Percentiles rank a stretch among this genome's conserved stretches.
These are phyloP conservation scores for Yamadazyma endophytica DNA, from an alignment of 805 yeast species.

Conservation along the genomic window DNA sequence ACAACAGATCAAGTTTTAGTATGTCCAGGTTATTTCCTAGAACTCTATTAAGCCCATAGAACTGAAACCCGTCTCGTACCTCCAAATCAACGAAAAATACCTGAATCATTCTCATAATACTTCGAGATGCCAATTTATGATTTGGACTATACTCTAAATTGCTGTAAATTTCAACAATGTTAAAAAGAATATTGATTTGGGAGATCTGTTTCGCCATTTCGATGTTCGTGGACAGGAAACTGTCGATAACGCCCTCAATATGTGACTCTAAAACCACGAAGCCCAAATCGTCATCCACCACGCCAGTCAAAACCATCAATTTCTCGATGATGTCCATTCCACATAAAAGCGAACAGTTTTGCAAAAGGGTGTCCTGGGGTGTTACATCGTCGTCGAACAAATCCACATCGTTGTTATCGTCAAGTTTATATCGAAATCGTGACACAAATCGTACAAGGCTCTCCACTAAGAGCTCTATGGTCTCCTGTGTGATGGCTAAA, in stretches of 20 bases:
- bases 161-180: slow-evolving; percentile 50
- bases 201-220: slow-evolving; percentile 31
- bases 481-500: slow-evolving; percentile 46
- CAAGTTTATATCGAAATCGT: no score
- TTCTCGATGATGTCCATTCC: slow-evolving; percentile 56
- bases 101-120: no score
- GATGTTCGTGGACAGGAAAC: slow-evolving; percentile 48
- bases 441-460: slow-evolving; percentile 13
- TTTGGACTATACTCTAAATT: slow-evolving; percentile 33
- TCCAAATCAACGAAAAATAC: slow-evolving; percentile 40
- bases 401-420: no score
- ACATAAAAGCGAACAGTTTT: slow-evolving; percentile 47
- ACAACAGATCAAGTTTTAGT: slow-evolving; percentile 36
- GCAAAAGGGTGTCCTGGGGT: slow-evolving; percentile 22
- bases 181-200: slow-evolving; percentile 48
- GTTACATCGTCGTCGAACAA: slow-evolving; percentile 6
- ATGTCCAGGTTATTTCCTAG: slow-evolving; percentile 50
- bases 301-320: slow-evolving; percentile 17
- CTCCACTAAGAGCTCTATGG: slow-evolving; percentile 23
- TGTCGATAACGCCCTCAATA: slow-evolving; percentile 22
- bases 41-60: slow-evolving; percentile 51
- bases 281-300: slow-evolving; percentile 2
- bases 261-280: slow-evolving; percentile 2
- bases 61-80: slow-evolving; percentile 34
- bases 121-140: no score